Conservation (phyloP, 2,329 filamentous ascomycete species). For the Fusarium stilboides region DNA sequence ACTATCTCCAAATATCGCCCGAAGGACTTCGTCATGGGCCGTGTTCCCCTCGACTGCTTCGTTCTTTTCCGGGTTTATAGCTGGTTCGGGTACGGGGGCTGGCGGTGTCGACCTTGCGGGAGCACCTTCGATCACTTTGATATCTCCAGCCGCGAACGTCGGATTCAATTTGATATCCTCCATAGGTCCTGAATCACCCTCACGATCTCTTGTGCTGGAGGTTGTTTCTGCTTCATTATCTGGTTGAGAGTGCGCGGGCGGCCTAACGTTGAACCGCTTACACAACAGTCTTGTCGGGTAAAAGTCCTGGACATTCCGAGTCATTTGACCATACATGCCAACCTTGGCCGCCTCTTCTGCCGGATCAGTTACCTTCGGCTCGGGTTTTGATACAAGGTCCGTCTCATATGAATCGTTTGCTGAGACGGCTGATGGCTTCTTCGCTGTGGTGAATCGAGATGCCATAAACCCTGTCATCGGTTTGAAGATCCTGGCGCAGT, state of each 20-base stretch:
- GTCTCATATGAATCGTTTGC: conserved; percentile 25
- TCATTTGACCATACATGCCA: conserved; percentile 95
- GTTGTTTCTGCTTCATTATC: conserved; percentile 59
- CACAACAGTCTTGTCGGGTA: conserved; percentile 88
- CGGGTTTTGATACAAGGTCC: conserved; percentile 52
- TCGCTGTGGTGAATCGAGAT: conserved; percentile 86
- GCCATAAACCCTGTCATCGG: conserved; percentile 95
- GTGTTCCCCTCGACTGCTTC: conserved; percentile 75
- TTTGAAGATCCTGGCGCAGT: conserved; percentile 81
- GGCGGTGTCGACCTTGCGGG: conserved; percentile 11
- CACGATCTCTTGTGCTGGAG: conserved; percentile 29
- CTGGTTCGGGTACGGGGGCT: conserved; percentile 41
- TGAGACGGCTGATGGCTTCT: conserved; percentile 58
- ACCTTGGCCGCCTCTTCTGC: conserved; percentile 89
- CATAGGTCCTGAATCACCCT: conserved; percentile 30
- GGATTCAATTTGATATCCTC: conserved; percentile 17
- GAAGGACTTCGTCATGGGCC: conserved; percentile 87
- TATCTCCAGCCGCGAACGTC: conserved; percentile 16
- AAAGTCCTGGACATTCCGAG: conserved; percentile 79
- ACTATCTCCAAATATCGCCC: conserved; percentile 93
- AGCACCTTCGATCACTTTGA: conserved; percentile 34
- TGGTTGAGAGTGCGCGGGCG: conserved; percentile 77
- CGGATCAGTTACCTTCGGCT: conserved; percentile 69
- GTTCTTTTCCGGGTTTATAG: conserved; percentile 79
- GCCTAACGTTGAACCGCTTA: conserved; percentile 92